These are phyloP conservation scores for Spatholobus suberectus DNA, from an alignment of 306 rosid species.

Conservation along the genomic window DNA sequence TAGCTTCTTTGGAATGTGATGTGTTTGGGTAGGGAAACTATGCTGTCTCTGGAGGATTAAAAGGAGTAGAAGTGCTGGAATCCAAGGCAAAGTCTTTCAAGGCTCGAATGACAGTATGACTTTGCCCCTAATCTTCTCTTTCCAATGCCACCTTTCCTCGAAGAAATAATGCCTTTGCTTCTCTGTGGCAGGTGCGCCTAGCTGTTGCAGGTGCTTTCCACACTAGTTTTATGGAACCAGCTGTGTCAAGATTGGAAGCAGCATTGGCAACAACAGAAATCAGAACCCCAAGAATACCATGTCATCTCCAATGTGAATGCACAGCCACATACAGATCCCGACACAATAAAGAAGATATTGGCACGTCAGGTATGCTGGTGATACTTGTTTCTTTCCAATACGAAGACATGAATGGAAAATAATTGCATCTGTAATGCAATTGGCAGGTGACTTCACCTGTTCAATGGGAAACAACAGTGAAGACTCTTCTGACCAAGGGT, in stretches of 20 bases:
- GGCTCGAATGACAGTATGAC: constrained; percentile 95
- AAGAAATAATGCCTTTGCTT: constrained; percentile 33
- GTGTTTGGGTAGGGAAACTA: constrained; percentile 80
- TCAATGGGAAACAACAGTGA: constrained; percentile 97
- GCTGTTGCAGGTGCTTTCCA: constrained; percentile 99
- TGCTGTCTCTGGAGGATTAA: constrained; percentile 97
- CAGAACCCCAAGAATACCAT: constrained; percentile 85
- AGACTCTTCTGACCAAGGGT: constrained; percentile 80
- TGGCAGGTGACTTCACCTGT: constrained; percentile 96
- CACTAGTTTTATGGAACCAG: constrained; percentile 96
- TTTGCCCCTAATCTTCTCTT: constrained; percentile 12
- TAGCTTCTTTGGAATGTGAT: constrained; percentile 28
- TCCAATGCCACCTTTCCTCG: constrained; percentile 9
- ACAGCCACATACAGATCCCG: constrained; percentile 88
- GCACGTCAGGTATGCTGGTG: constrained; percentile 74
- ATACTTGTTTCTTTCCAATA: constrained; percentile 2
- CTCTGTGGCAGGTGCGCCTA: constrained; percentile 74
- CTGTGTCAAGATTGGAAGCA: constrained; percentile 95
- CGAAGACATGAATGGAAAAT: constrained; percentile 27
- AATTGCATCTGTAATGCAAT: constrained; percentile 28
- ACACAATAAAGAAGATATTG: constrained; percentile 79
- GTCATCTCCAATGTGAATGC: constrained; percentile 96
- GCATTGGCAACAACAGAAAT: constrained; percentile 84
- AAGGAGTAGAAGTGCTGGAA: constrained; percentile 89
- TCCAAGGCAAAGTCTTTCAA: constrained; percentile 98